A percentile compares a stretch with the other conserved stretches of the same genome.
These are phyloP conservation scores for Boletus edulis DNA, from an alignment of 768 basidiomycete species.

Conservation along the genomic window DNA sequence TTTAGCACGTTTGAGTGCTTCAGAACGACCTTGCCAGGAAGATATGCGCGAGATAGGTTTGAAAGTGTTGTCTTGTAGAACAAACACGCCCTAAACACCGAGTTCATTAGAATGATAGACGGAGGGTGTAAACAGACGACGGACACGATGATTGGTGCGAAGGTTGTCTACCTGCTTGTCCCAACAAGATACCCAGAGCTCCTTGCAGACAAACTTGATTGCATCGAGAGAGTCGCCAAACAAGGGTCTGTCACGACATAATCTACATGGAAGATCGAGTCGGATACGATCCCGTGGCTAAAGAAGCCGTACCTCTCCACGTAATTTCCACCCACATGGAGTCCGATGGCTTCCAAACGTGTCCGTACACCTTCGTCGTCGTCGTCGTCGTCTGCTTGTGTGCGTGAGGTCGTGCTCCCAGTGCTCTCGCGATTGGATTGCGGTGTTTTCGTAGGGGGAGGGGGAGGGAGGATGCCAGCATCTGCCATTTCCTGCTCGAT, in stretches of 20 bases:
- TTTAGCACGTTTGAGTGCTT: constrained; percentile 68
- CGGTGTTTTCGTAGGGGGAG: constrained; percentile 38
- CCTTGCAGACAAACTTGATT: constrained; percentile 96
- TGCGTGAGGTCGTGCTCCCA: constrained; percentile 25
- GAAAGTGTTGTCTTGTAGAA: constrained; percentile 89
- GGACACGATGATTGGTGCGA: constrained; percentile 88
- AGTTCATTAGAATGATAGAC: background rate
- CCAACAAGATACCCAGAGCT: constrained; percentile 90
- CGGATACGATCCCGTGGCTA: background rate
- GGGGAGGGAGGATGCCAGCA: constrained; percentile 65
- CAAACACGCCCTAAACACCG: constrained; percentile 61
- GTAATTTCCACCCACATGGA: constrained; percentile 84
- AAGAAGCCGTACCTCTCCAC: constrained; percentile 64
- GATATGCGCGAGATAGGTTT: constrained; percentile 81
- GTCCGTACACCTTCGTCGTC: constrained; percentile 70
- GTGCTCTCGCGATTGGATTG: constrained; percentile 34
- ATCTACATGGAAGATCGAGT: constrained; percentile 37
- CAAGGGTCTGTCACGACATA: constrained; percentile 71
- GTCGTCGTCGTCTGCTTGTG: constrained; percentile 55
- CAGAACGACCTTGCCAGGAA: constrained; percentile 73
- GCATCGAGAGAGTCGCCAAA: constrained; percentile 84
- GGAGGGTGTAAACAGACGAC: constrained; percentile 21
- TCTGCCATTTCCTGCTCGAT: constrained; percentile 79
- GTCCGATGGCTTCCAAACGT: constrained; percentile 78
- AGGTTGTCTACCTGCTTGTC: constrained; percentile 82